Evolutionary conservation across 805 yeast species (phyloP), one percentile per base, ranked within the genome.

Genomic region (Candida methanosorbosa): DNA sequence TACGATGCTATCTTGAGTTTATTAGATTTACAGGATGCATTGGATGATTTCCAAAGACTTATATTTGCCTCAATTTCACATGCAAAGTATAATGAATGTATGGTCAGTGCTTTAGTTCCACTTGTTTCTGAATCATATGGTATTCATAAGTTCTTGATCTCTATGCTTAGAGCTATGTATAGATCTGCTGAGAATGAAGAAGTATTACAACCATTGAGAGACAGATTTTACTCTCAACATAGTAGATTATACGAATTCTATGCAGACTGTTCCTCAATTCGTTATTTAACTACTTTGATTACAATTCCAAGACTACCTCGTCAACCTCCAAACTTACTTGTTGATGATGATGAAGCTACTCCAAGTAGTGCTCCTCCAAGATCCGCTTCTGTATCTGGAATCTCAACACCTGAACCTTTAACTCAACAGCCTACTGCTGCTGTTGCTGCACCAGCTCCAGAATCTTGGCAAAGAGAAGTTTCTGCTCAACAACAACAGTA

Each of bases 111-210:
- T 1, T 64, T 90, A 43, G 92, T 90, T 25, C 97, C 97, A 3
- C 66, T 88, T 58, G 85, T 90, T 35, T 73, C 90, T 6, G 98
- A 90, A 56, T 74, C 94, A 2, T 88, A 85, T 51, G 97, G 97
- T 30, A 86, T 90, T 38, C 85, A 87, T 59, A 83, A 86, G 56
- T 90, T 90, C 48, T 64, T 82, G 38, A 81, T 85, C 2, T 80
- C 94, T 9, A 88, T 90, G 97, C 63, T 90, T 39, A 72, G 95
- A 44, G 97, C 94, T 0, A 68, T 90, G 75, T 75, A 82, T 49
- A 74, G 74, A 47, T 69, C 84, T 46, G 72, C 82, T 41, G 77
- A 79, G 38, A 78, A 75, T 21, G 82, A 73, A 16, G 95, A 81
- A 5, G 90, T 86, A 1, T 64, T 90, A 42, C 72, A 71, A 44